Evolutionary conservation across 2,329 filamentous ascomycete genomes (phyloP).

Genomic region (Ophiostoma himal-ulmi): DNA sequence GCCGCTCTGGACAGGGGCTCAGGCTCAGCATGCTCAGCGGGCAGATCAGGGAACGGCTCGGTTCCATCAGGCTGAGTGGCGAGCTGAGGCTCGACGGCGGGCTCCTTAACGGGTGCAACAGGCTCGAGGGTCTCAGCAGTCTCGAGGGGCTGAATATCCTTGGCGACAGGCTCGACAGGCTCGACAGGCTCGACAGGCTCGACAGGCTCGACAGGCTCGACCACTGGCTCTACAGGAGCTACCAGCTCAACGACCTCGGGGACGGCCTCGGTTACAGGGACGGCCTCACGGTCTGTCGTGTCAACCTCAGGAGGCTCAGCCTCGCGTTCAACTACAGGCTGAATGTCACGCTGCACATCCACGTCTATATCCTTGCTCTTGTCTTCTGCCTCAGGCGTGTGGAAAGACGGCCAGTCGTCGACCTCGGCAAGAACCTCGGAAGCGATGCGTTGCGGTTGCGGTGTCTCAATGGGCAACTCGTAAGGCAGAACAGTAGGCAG

Average conservation of each 20-base stretch:
- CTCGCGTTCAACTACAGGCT: background rate
- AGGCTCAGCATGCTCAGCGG: background rate
- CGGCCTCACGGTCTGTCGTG: background rate
- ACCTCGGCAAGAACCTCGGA: background rate
- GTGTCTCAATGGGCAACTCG: slow-evolving; percentile 3
- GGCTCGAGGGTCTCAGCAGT: background rate
- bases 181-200: background rate
- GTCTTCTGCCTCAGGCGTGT: background rate
- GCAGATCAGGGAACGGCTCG: slow-evolving; percentile 7
- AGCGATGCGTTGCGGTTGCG: background rate
- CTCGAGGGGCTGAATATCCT: background rate
- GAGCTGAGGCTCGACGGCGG: background rate
- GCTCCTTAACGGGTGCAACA: background rate
- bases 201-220: background rate
- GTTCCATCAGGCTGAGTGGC: background rate
- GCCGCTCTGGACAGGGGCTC: background rate
- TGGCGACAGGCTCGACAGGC: background rate
- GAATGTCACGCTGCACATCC: background rate
- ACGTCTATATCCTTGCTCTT: background rate
- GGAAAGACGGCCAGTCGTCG: slow-evolving; percentile 1
- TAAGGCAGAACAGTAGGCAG: background rate
- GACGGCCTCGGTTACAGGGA: background rate
- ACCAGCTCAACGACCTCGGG: background rate
- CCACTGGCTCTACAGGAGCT: background rate
- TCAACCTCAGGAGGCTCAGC: background rate